phyloP scores from a whole-genome alignment of 2,329 filamentous ascomycete species.

The Pestalotiopsis sp. region DNA sequence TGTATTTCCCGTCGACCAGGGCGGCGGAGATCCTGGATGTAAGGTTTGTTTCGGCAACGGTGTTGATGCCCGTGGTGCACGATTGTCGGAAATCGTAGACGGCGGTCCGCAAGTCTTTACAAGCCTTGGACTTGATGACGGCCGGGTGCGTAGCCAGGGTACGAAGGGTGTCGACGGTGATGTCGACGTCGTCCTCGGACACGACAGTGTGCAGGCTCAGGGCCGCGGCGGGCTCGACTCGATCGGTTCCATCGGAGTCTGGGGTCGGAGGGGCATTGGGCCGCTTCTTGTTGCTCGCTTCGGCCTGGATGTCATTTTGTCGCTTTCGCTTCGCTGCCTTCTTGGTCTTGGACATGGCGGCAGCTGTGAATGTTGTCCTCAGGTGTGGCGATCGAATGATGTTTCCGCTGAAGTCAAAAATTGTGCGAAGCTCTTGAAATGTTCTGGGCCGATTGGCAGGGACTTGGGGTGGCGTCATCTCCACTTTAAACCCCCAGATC shows the following conservation, averaged over 20 bases:
- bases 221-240: constrained; percentile 45
- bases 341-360: constrained; percentile 46
- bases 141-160: constrained; percentile 60
- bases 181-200: constrained; percentile 68
- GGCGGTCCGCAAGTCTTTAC: constrained; percentile 66
- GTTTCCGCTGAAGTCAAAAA: neutral
- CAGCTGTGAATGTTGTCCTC: neutral
- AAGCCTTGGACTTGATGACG: constrained; percentile 69
- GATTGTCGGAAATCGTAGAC: constrained; percentile 72
- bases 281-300: constrained; percentile 37
- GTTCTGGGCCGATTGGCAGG: neutral
- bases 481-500: neutral
- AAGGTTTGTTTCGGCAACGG: constrained; percentile 60
- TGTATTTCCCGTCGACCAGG: constrained; percentile 65
- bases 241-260: constrained; percentile 34
- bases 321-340: constrained; percentile 47
- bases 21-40: constrained; percentile 69
- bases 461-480: neutral
- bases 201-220: constrained; percentile 49
- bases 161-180: constrained; percentile 65
- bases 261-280: constrained; percentile 27
- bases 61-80: constrained; percentile 67
- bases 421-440: neutral
- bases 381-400: neutral
- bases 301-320: constrained; percentile 31